Base-by-base conservation (phyloP, 2,329 filamentous ascomycete genomes). In the Hirsutella minnesotensis region DNA sequence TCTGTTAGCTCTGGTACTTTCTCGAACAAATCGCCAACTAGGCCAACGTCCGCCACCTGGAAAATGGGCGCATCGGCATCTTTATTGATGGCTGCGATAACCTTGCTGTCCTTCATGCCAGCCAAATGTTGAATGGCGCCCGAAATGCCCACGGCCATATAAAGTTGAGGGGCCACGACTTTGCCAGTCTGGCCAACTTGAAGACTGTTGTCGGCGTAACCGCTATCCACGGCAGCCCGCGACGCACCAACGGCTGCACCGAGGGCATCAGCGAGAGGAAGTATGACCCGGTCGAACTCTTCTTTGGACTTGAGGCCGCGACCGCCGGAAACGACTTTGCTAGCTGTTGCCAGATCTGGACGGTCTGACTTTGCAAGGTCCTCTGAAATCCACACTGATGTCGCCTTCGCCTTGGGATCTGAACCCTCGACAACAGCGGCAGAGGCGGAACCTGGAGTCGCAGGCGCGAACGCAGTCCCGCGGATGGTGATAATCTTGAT, bases 21-120 rank as follows among this genome's bases (percentile, higher is more conserved):
- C 45, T 95, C 87, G 60, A 96, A 96, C 54, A 98, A 67, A 69
- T 98, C 92, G 34, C 89, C 90, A 5, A 98, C 90, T 41, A 98
- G 70, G 12, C 92, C 92, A 42, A 96, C 88, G 65, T 98, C 92
- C 4, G 92, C 92, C 46, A 98, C 80, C 67, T 98, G 92, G 74
- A 98, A 98, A 54, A 98, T 98, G 24, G 92, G 92, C 44, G 92
- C 92, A 64, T 98, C 92, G 4, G 81, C 72, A 59, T 98, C 92
- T 71, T 98, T 98, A 74, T 98, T 98, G 60, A 98, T 96, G 13
- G 87, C 87, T 19, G 90, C 92, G 68, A 98, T 98, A 46, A 98
- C 92, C 72, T 98, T 98, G 72, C 88, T 95, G 61, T 98, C 92
- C 76, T 98, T 98, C 92, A 98, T 98, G 60, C 92, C 92, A 27